Evolutionary conservation across 176 grass and related monocot species (phyloP).

Genomic region (Areca catechu): DNA sequence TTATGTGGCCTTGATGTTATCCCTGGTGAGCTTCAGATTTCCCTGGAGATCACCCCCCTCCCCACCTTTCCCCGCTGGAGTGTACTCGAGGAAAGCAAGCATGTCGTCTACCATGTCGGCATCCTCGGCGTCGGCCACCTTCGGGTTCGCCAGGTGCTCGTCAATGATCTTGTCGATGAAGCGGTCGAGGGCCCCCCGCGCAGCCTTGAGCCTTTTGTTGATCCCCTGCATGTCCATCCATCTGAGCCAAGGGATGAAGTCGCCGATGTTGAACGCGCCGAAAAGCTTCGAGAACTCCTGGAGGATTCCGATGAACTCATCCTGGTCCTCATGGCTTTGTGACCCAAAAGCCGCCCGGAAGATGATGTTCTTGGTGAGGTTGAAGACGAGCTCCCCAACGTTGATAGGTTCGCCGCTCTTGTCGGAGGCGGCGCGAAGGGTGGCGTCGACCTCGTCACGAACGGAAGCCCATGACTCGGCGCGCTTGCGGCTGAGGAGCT

Average conservation of each 20-base stretch:
- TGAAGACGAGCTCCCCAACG: conserved; percentile 75
- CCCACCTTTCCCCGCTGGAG: neutral
- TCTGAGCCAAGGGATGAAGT: conserved; percentile 44
- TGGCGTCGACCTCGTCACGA: conserved; percentile 44
- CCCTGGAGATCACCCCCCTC: conserved; percentile 50
- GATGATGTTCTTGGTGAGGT: conserved; percentile 60
- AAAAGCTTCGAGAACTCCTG: conserved; percentile 90
- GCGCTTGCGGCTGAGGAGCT: conserved; percentile 78
- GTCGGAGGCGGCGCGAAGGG: conserved; percentile 28
- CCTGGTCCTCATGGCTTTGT: conserved; percentile 30
- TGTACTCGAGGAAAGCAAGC: conserved; percentile 56
- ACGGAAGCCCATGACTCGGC: conserved; percentile 70
- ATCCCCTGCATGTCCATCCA: no score
- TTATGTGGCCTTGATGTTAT: conserved; percentile 90
- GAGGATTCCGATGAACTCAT: conserved; percentile 74
- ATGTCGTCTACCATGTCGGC: conserved; percentile 96
- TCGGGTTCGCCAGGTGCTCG: no score
- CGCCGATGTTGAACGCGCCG: conserved; percentile 66
- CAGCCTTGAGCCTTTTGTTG: no score
- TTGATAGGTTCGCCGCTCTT: conserved; percentile 25
- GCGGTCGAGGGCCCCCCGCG: no score
- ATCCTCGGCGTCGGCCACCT: conserved; percentile 47
- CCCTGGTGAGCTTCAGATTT: conserved; percentile 54
- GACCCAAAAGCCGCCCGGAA: conserved; percentile 81
- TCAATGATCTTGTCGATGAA: no score